Evolutionary conservation across 495 filamentous ascomycete genomes (phyloP), one percentile per base, ranked within the genome.

Genomic region (Xylaria curta): DNA sequence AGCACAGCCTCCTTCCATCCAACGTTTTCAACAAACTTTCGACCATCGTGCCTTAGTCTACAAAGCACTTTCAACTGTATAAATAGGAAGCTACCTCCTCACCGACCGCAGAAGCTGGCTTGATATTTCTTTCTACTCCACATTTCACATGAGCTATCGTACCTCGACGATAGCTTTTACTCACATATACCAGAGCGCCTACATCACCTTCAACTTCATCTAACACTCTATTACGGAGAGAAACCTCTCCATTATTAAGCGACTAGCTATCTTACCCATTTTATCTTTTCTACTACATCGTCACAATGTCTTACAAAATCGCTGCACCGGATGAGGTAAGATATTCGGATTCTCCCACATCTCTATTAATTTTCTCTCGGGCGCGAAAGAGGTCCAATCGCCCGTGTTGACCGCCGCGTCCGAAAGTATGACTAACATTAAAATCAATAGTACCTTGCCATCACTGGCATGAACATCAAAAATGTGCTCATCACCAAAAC

Each of bases 401-500:
- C 47, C 47, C 21, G 0, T 47, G 38, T 31, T 28, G 1, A 6
- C 24, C 28, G 12, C 15, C 53, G 26, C 24, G 21, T 15, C 8
- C 19, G 28, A n/a, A 38, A n/a, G 40, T 42, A 2, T 13, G 7
- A 24, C 87, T 70, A n/a, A 70, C 33, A 8, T 24, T 7, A 13
- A 21, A 13, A 4, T 33, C 2, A 4, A 70, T 33, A 70, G 75
- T 94, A 94, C 84, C 90, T 95, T 79, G 91, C 92, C 86, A 88
- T 95, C 74, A 95, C 93, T 64, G 93, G 93, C 81, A 90, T 89
- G 76, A 87, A 90, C 68, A 86, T 96, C 70, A 83, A 87, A 12
- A 89, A 86, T 76, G 87, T 96, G 68, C 86, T 85, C 74, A 93
- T 96, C 78, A 85, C 82, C 65, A 96, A 95, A 79, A 91, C 91